Evolutionary conservation across 2,329 filamentous ascomycete genomes (phyloP), one percentile per base, ranked within the genome.

Genomic region (Calonectria naviculata): DNA sequence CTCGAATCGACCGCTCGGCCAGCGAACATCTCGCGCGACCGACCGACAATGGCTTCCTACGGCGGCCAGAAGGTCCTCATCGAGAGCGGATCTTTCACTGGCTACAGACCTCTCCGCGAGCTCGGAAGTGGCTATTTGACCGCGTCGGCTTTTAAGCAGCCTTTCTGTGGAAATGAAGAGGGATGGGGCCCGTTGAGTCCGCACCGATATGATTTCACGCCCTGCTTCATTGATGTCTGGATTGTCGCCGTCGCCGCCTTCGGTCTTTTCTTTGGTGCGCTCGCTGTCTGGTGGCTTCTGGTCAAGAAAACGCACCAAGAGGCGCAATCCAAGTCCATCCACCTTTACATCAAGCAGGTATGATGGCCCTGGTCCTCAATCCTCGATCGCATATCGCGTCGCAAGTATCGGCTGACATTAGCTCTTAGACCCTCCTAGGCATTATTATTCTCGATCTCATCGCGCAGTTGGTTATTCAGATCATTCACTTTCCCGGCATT

Each of bases 131-230:
- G 87, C 72, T 94, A 94, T 83, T 88, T 94, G 72, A 87, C 83
- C 71, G 84, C 87, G n/a, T 83, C 84, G 34, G 72, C 82, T 34
- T 85, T 86, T 79, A 85, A 85, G 75, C 93, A 97, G 81, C 91
- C 94, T 69, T 87, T 98, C 83, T 98, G 96, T 85, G 91, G 93
- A 82, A 97, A 98, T 84, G 87, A 88, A 66, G 96, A 98, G 84
- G 97, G 97, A 79, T 99, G 97, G 97, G 97, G 97, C 1, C 97
- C 97, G 26, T 81, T 99, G 81, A 98, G 95, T 84, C 92, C 92
- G 41, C 88, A 92, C 76, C 90, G 96, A 82, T 98, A 95, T 84
- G 97, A 99, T 85, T 95, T 99, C 79, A 98, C 97, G 19, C 96
- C 97, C 46, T 99, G 97, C 86, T 99, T 99, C 81, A 92, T 98